Evolutionary conservation across 768 basidiomycete genomes (phyloP).

Genomic region (Pholiota molesta): DNA sequence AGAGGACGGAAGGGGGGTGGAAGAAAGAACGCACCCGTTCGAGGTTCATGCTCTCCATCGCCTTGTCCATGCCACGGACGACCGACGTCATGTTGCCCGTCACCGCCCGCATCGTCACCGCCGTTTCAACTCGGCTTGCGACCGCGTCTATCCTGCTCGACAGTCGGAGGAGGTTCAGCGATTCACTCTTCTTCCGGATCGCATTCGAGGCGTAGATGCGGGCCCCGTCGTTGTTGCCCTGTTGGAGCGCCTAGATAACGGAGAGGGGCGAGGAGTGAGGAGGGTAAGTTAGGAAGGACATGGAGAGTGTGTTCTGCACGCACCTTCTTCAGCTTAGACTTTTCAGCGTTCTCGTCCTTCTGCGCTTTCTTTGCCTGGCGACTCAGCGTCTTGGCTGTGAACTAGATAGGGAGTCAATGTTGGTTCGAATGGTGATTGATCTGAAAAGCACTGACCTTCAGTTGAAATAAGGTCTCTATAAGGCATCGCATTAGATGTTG

Average conservation of each 20-base stretch:
- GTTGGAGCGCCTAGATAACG: slow-evolving; percentile 78
- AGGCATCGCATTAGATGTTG: slow-evolving; percentile 32
- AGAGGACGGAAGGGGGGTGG: not conserved
- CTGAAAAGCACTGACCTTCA: slow-evolving; percentile 65
- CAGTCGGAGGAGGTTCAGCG: slow-evolving; percentile 87
- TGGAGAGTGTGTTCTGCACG: slow-evolving; percentile 12
- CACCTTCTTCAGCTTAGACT: slow-evolving; percentile 92
- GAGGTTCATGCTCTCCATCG: slow-evolving; percentile 99
- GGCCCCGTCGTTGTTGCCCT: slow-evolving; percentile 96
- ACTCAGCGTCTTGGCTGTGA: slow-evolving; percentile 95
- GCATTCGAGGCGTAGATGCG: slow-evolving; percentile 98
- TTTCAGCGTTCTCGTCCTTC: slow-evolving; percentile 92
- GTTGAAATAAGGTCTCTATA: slow-evolving; percentile 95
- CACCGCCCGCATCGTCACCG: slow-evolving; percentile 96
- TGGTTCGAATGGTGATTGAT: not conserved
- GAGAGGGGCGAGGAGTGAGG: slow-evolving; percentile 1
- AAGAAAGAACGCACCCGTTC: slow-evolving; percentile 68
- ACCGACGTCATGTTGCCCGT: slow-evolving; percentile 97
- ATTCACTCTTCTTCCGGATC: slow-evolving; percentile 96
- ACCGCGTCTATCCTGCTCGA: slow-evolving; percentile 96
- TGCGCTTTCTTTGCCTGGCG: slow-evolving; percentile 97
- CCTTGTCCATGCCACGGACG: slow-evolving; percentile 97
- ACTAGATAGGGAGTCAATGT: slow-evolving; percentile 49
- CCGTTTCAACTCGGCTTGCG: slow-evolving; percentile 95
- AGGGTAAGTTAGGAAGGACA: not conserved